Base-by-base conservation (phyloP, 148 eudicot genomes). In the Rhododendron vialii region DNA sequence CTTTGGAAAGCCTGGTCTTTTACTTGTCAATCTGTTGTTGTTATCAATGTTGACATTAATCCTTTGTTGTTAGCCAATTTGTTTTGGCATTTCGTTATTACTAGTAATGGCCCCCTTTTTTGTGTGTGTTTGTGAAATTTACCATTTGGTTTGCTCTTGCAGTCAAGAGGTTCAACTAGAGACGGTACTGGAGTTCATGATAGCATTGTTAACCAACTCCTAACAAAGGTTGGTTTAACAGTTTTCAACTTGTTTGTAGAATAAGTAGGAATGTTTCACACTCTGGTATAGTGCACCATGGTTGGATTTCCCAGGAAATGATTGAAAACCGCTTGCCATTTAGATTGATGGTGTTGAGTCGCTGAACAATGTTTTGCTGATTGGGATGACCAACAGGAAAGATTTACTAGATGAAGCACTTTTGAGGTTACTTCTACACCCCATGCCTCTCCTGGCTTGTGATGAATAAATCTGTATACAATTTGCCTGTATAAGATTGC, bases 181-280 rank as follows among this genome's bases (percentile, higher is more conserved):
- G 99, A 97, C 88, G 99, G 99, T 20, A 97, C 99, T 86, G 99
- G 99, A 83, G 99, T 97, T 76, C 99, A 97, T 88, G 98, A 97
- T 89, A 94, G 99, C 88, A 95, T 97, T 86, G 99, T 97, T 80
- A 97, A 97, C 89, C 99, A 97, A 90, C 98, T 97, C 26, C 93
- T 97, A 65, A 97, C 99, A 47, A 97, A 97, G 98, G 98, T 91
- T 90, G 84, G 90, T 87, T 83, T 35, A 57, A 76, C 38, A 2
- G 84, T 84, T 82, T 85, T 86, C 57, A 71, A 57, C 74, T 84
- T 38, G 59, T 86, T 63, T 83, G 26, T 83, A 22, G 53, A 84
- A 81, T 86, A 57, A 69, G 33, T 38, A 59, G 55, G 82, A 71
- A 47, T 22, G 41, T 82, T 38, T 84, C 26, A 22, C 47, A n/a